Base-by-base conservation (phyloP, 257 asterid genomes). In the Echites panduratus region DNA sequence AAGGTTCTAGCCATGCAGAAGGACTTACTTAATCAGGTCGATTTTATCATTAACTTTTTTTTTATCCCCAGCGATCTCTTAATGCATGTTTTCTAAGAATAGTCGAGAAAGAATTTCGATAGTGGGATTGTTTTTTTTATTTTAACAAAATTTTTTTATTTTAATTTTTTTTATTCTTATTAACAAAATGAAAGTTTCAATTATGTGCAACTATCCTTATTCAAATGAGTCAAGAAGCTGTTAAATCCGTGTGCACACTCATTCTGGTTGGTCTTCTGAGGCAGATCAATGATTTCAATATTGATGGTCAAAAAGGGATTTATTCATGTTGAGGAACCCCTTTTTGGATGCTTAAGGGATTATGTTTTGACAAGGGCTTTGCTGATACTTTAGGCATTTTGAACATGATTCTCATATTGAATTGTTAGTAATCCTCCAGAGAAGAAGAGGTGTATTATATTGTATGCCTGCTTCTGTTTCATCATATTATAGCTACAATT, bases 1-100 rank as follows among this genome's bases (percentile, higher is more conserved):
- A 89, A 84, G 79, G 92, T 90, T 69, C 85, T 92, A 72, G 93
- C 89, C 29, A 68, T 83, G 84, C 99, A 95, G 73, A 88, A 73
- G 69, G 83, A 80, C 77, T 89, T 95, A 49, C 86, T 95, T 63
- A 82, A 84, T 70, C 97, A 89, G 97, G 99, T 94, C 11, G 8
- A 52, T n/a, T 40, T 75, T 7, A 26, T 0, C 63, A 19, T 70
- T 63, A 5, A 50, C 45, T 35, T 58, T 4, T 20, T 29, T 62
- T 20, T 29, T 4, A 26, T 20, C 24, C 5, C 4, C 35, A 4
- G 17, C 16, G 24, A 5, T 52, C 48, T 52, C 12, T 32, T 32
- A 50, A n/a, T 70, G 49, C 3, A 20, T 52, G 4, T 19, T 32
- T 2, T 49, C n/a, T 17, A 13, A 17, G 71, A 13, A 20, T n/a